Conservation (phyloP, 306 rosid species). For the Vachellia collinsii region DNA sequence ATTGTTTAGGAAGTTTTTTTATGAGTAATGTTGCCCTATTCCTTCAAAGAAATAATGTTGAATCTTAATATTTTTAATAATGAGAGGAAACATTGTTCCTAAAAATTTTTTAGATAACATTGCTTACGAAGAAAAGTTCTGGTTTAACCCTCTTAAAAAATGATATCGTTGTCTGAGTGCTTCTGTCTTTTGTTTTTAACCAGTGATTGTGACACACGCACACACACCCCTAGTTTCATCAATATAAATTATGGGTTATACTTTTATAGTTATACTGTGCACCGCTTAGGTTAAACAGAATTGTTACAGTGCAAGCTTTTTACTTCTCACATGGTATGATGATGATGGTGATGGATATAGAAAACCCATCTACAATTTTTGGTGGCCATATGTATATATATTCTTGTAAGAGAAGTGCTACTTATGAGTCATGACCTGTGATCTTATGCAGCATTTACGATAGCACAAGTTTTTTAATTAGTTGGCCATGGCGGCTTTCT, state of each 20-base stretch:
- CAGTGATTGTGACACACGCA: background rate
- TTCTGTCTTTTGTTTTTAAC: background rate
- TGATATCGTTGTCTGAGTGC: background rate
- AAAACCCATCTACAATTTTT: background rate
- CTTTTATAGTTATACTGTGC: background rate
- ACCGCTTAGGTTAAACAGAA: background rate
- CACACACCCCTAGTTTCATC: background rate
- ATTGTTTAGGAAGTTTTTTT: too few relatives aligned
- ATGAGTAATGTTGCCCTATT: too few relatives aligned
- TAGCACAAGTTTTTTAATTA: background rate
- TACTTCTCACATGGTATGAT: background rate
- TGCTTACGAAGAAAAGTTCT: too few relatives aligned
- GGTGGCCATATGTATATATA: background rate
- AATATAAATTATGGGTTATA: background rate
- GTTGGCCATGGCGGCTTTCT: background rate
- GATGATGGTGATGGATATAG: background rate
- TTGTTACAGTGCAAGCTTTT: background rate
- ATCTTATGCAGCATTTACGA: conserved; percentile 1
- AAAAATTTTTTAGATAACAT: too few relatives aligned
- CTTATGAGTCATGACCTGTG: background rate
- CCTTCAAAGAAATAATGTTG: too few relatives aligned
- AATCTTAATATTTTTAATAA: too few relatives aligned
- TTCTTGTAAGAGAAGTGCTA: background rate
- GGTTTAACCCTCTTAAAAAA: too few relatives aligned
- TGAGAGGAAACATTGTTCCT: too few relatives aligned